Evolutionary conservation across 2,329 filamentous ascomycete species (phyloP).

Genomic region (Colletotrichum scovillei): DNA sequence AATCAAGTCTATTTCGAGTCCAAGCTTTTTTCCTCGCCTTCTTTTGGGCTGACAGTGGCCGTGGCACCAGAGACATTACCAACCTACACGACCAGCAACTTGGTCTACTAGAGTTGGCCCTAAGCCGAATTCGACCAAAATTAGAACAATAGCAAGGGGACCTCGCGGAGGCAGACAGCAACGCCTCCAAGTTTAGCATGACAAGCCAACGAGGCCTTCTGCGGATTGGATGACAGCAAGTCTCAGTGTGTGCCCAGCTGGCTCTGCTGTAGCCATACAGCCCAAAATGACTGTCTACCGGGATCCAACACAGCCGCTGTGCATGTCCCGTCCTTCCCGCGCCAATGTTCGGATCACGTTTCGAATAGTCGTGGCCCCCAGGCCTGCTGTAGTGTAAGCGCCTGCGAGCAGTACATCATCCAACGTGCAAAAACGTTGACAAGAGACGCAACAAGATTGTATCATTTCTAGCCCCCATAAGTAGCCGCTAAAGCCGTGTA

Average conservation of each 20-base stretch:
- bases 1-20: not conserved
- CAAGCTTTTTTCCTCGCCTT: not conserved
- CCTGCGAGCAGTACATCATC: not conserved
- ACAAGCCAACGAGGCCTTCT: not conserved
- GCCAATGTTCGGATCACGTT: slow-evolving; percentile 26
- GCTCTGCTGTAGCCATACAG: not conserved
- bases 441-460: not conserved
- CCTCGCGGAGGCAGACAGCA: not conserved
- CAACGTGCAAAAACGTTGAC: too few species aligned
- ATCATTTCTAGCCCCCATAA: not conserved
- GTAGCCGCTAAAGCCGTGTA: not conserved
- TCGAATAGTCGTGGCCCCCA: not conserved
- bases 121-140: not conserved
- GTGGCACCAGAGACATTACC: not conserved
- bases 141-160: not conserved
- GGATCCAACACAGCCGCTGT: slow-evolving; percentile 1
- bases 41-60: too few species aligned
- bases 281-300: not conserved
- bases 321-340: slow-evolving; percentile 15
- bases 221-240: not conserved
- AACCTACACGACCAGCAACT: not conserved
- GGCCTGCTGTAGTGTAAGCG: not conserved
- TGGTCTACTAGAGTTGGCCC: not conserved
- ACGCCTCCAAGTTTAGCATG: not conserved
- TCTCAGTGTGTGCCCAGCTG: not conserved